Conservation (phyloP, 441 rosid species). For the Brassica hybrid region DNA sequence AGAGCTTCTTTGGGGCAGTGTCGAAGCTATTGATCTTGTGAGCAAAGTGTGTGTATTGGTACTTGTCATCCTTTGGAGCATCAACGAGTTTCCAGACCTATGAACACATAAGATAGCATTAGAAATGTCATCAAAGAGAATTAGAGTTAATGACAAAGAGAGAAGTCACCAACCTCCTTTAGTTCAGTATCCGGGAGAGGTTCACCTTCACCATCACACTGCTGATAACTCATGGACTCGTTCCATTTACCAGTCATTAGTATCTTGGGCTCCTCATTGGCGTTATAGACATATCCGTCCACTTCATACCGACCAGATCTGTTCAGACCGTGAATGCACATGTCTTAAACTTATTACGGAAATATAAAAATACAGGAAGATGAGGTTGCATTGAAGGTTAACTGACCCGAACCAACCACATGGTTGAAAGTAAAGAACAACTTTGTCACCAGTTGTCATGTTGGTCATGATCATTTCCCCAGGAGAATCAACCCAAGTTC, state of each 20-base stretch:
- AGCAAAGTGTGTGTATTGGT: slow-evolving; percentile 85
- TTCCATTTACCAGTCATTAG: slow-evolving; percentile 99
- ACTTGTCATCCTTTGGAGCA: slow-evolving; percentile 84
- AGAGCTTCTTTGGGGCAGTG: slow-evolving; percentile 86
- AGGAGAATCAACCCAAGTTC: slow-evolving; percentile 95
- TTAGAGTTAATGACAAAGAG: neutral
- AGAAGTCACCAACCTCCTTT: slow-evolving; percentile 42
- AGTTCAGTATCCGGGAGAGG: slow-evolving; percentile 86
- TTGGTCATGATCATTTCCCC: slow-evolving; percentile 98
- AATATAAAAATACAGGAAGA: neutral
- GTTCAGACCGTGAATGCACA: slow-evolving; percentile 33
- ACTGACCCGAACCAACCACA: slow-evolving; percentile 98
- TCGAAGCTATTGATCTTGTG: slow-evolving; percentile 94
- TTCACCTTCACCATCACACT: slow-evolving; percentile 96
- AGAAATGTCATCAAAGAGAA: neutral
- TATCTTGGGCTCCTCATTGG: slow-evolving; percentile 90
- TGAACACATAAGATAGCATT: slow-evolving; percentile 21
- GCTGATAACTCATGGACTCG: slow-evolving; percentile 86
- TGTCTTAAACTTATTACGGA: neutral
- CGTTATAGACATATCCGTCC: slow-evolving; percentile 93
- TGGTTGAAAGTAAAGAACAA: slow-evolving; percentile 90
- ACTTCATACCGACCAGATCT: slow-evolving; percentile 99
- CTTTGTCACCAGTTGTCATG: slow-evolving; percentile 92
- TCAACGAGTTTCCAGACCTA: slow-evolving; percentile 91
- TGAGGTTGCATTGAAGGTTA: slow-evolving; percentile 15